Base-by-base conservation (phyloP, 75 land plant species). In the Gnetum montanum region DNA sequence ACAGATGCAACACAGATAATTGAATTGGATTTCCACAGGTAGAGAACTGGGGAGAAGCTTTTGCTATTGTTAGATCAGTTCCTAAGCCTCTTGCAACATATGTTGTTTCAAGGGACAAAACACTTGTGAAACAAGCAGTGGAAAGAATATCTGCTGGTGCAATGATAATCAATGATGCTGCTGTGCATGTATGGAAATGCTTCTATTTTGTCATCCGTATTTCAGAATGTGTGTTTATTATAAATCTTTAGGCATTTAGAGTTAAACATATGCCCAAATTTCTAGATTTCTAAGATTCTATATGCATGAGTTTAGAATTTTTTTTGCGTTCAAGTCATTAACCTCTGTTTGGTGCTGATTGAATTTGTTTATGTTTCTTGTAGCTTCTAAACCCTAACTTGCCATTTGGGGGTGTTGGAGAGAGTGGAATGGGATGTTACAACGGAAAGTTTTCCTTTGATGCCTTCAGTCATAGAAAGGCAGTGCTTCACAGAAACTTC, bases 51-150 rank as follows among this genome's bases (percentile, higher is more conserved):
- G 76, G 75, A 34, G 85, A 78, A 8, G 77, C 90, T 46, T 57
- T 86, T 33, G 69, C 70, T 7, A 0, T 87, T 26, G 81, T 90
- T 29, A 71, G 59, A 40, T 49, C 74, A 25, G 64, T 43, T 50
- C 55, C 78, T 15, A 86, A 84, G 69, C 82, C 96, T 7, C 84
- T 90, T 28, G 82, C 82, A 31, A 70, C 83, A 22, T 87, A 87
- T 71, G 25, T 83, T 3, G 86, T 90, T 72, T 63, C 79, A 36
- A 49, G 59, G 43, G 45, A 80, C 57, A 65, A 83, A 59, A 67
- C 69, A 31, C 41, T 80, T 15, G 65, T 74, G 62, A 33, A 83
- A 56, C 36, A 72, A 23, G 74, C 80, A 31, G 67, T 83, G 24
- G 46, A 31, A 28, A 65, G 60, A 33, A 55, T 82, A 8, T 77